These are phyloP conservation scores for Tephrocybe rancida DNA, from an alignment of 768 basidiomycete species.

Conservation along the genomic window DNA sequence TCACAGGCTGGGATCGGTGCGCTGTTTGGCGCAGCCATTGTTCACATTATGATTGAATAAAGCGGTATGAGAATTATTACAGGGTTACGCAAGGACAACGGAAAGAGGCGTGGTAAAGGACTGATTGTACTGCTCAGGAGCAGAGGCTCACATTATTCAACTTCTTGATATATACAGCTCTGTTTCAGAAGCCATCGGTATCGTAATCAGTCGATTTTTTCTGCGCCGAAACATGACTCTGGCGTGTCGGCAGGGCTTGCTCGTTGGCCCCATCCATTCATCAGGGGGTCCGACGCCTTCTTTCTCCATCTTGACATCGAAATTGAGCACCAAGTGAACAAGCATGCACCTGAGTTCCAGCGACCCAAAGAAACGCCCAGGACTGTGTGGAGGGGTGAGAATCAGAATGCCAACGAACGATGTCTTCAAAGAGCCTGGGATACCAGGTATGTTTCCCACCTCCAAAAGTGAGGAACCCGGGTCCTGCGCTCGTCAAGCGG, in stretches of 20 bases:
- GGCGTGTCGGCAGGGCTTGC: constrained; percentile 24
- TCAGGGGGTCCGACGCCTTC: constrained; percentile 27
- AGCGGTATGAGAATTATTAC: no score
- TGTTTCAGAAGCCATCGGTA: no score
- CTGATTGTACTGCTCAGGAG: no score
- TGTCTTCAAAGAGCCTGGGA: not conserved
- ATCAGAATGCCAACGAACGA: not conserved
- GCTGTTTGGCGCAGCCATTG: no score
- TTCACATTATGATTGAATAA: no score
- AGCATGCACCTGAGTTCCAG: constrained; percentile 46
- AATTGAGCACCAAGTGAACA: constrained; percentile 40
- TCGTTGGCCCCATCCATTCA: constrained; percentile 23
- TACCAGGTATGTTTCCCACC: constrained; percentile 34
- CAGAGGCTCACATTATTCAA: no score
- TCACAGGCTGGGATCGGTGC: no score
- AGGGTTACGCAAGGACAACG: no score
- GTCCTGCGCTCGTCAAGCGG: constrained; percentile 25
- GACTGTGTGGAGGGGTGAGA: constrained; percentile 16
- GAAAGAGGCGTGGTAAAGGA: no score
- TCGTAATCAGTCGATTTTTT: not conserved
- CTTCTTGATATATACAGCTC: no score
- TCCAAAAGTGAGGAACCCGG: constrained; percentile 36
- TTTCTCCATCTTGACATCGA: constrained; percentile 38
- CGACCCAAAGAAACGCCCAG: constrained; percentile 47
- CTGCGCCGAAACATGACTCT: constrained; percentile 28